Evolutionary conservation across 1,139 yeast genomes (phyloP), one percentile per base, ranked within the genome.

Genomic region (Yamadazyma aaseri): DNA sequence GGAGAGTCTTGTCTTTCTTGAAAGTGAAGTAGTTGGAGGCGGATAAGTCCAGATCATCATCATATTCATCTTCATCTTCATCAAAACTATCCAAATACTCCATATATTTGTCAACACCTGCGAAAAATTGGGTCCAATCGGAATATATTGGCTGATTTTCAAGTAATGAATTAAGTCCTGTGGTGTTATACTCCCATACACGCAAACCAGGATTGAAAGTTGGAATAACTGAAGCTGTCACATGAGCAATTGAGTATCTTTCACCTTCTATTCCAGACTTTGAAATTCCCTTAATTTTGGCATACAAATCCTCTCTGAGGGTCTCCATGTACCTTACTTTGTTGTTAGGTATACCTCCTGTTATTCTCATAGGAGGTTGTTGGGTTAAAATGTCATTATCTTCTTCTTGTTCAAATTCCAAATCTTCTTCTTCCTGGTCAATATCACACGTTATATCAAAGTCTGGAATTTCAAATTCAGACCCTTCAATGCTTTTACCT

Each of bases 181-280:
- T 74, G 30, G 75, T 73, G 51, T 86, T 86, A 53, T 86, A 86
- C 53, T 86, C 95, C 92, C 94, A 86, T 1, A 86, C 81, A 42
- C 95, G 65, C 38, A 86, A 54, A 2, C 90, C 86, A 3, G 96
- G 90, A 46, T 84, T 84, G 58, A 81, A 86, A 0, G 95, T 86
- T 2, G 96, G 95, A 5, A 86, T 76, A n/a, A 86, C 77, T 40
- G 90, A 81, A 0, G 90, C 80, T 3, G 80, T 71, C 14, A 86
- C 79, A 50, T 80, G 84, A 1, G 83, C 81, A 36, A 86, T 65
- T 1, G 86, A 68, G 50, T 84, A 86, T 31, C 90, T 63, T 45
- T 81, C 84, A 17, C 70, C 66, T 30, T 55, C 38, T 1, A 49
- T 45, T 10, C 86, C 81, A 15, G 73, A 53, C 36, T 71, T 69